Percentiles rank a stretch among this genome's conserved stretches.
phyloP scores from a whole-genome alignment of 495 filamentous ascomycete species.

The Hamigera avellanea region DNA sequence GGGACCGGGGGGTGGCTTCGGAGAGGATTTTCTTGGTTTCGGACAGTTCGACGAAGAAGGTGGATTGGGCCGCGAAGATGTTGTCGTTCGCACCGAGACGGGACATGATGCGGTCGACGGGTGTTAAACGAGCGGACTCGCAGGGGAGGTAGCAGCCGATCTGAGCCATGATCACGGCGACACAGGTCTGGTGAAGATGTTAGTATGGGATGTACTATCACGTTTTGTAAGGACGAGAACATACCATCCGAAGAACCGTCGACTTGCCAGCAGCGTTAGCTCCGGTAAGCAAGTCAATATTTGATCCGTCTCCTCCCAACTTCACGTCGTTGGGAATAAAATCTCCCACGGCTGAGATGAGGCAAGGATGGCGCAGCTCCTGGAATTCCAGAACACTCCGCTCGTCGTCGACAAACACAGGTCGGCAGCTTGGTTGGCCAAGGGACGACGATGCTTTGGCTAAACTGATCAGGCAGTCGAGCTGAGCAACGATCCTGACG shows the following conservation, averaged over 20 bases:
- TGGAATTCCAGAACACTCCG: constrained; percentile 81
- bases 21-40: constrained; percentile 98
- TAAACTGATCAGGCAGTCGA: constrained; percentile 90
- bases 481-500: constrained; percentile 75
- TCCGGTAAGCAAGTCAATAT: constrained; percentile 87
- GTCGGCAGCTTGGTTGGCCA: constrained; percentile 80
- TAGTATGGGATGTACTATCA: constrained; percentile 1
- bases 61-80: constrained; percentile 95
- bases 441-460: constrained; percentile 76
- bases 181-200: constrained; percentile 53
- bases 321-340: constrained; percentile 96
- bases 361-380: constrained; percentile 90
- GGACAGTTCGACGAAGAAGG: constrained; percentile 95
- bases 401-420: constrained; percentile 70
- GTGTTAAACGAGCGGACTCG: constrained; percentile 72
- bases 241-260: constrained; percentile 91
- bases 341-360: constrained; percentile 75
- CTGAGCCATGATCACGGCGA: constrained; percentile 97
- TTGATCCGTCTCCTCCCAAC: constrained; percentile 68
- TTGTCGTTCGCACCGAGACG: constrained; percentile 97
- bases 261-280: constrained; percentile 98
- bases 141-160: constrained; percentile 91
- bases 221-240: constrained; percentile 7
- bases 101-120: constrained; percentile 96
- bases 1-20: constrained; percentile 85